Evolutionary conservation across 192 early-diverging fungal genomes (phyloP).

Genomic region (Coemansia sp.): DNA sequence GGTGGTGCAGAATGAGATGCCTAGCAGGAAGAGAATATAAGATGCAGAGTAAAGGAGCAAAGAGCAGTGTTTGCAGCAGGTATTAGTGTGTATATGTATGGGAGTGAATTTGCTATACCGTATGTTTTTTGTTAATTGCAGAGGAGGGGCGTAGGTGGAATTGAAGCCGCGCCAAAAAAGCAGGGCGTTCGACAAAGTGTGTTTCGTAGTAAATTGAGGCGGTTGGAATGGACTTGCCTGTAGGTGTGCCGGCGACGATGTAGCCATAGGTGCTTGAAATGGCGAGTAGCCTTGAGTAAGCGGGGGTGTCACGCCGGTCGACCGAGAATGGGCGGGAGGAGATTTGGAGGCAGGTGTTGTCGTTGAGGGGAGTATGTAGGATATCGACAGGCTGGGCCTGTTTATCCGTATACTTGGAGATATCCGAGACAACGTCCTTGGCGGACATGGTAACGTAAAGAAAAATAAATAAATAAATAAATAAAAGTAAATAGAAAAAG

Average conservation of each 20-base stretch:
- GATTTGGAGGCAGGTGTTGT: conserved; percentile 39
- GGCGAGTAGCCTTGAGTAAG: conserved; percentile 53
- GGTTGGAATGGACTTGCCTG: conserved; percentile 24
- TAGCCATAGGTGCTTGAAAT: conserved; percentile 66
- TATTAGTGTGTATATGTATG: too few species aligned
- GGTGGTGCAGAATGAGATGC: conserved; percentile 27
- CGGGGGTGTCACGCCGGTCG: conserved; percentile 41
- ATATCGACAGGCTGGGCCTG: conserved; percentile 40
- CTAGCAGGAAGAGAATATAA: neutral
- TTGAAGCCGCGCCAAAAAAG: too few species aligned
- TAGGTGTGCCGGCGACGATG: conserved; percentile 59
- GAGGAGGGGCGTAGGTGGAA: too few species aligned
- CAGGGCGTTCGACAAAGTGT: too few species aligned
- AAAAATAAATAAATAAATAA: neutral
- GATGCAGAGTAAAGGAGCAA: neutral
- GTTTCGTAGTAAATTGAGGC: neutral
- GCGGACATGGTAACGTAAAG: conserved; percentile 3
- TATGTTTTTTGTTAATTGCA: too few species aligned
- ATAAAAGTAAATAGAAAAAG: neutral
- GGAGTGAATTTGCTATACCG: neutral
- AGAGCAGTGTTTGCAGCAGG: too few species aligned
- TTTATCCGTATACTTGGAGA: conserved; percentile 27
- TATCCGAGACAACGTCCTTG: conserved; percentile 13
- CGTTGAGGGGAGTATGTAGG: conserved; percentile 35
- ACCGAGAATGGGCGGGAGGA: conserved; percentile 26